Percentiles rank a stretch among this genome's conserved stretches.
Conservation (phyloP, 805 yeast genomes). For the Starmerella riodocensis region DNA sequence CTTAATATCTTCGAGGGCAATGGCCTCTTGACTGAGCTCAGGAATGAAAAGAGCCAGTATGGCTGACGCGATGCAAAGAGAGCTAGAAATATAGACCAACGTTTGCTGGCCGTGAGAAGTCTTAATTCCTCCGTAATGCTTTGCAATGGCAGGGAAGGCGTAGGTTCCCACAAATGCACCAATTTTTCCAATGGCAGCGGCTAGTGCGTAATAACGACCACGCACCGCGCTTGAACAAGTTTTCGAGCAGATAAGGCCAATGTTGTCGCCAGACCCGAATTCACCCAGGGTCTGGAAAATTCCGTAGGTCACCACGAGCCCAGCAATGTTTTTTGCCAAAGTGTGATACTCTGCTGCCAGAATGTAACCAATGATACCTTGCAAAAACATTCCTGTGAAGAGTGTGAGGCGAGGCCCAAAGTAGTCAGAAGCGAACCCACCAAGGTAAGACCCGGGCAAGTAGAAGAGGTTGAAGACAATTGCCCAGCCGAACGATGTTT, state of each 20-base stretch:
- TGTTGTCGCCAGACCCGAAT: slow-evolving; percentile 88
- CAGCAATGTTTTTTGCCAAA: slow-evolving; percentile 53
- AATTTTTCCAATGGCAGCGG: slow-evolving; percentile 81
- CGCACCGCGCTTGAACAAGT: slow-evolving; percentile 76
- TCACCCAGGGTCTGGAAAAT: slow-evolving; percentile 80
- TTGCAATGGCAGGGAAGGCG: slow-evolving; percentile 70
- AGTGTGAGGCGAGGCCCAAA: slow-evolving; percentile 82
- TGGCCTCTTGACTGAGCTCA: slow-evolving; percentile 68
- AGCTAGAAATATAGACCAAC: slow-evolving; percentile 72
- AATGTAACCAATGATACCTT: slow-evolving; percentile 67
- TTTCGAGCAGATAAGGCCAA: slow-evolving; percentile 77
- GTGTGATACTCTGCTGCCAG: slow-evolving; percentile 60
- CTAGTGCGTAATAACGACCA: slow-evolving; percentile 81
- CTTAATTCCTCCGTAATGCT: slow-evolving; percentile 39
- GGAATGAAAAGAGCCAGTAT: slow-evolving; percentile 62
- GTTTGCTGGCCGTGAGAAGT: slow-evolving; percentile 43
- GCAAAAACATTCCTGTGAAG: slow-evolving; percentile 51
- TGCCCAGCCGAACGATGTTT: slow-evolving; percentile 82
- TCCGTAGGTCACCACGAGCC: slow-evolving; percentile 77
- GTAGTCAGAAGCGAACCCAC: slow-evolving; percentile 76
- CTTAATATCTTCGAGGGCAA: slow-evolving; percentile 59
- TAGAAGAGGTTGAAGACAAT: slow-evolving; percentile 78
- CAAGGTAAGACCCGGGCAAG: slow-evolving; percentile 78
- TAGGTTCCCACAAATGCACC: slow-evolving; percentile 90
- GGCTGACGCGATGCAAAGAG: slow-evolving; percentile 63